Conservation (phyloP, 2,329 filamentous ascomycete species). For the Fusarium hainanense region DNA sequence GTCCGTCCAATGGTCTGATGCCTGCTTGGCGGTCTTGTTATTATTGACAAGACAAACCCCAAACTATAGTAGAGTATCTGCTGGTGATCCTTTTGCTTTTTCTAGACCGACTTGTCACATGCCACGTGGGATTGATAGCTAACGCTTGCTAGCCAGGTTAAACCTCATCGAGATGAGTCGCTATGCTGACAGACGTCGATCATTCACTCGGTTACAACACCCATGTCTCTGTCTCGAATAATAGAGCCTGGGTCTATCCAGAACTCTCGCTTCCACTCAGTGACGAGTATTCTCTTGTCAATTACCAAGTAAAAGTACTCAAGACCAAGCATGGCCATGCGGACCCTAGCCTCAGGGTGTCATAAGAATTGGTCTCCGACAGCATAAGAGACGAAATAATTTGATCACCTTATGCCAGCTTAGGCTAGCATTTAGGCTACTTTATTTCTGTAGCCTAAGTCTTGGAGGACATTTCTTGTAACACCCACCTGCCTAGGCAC, state of each 20-base stretch:
- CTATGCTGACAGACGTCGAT: not conserved
- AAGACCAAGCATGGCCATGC: not conserved
- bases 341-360: not conserved
- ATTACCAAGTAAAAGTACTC: not conserved
- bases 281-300: not conserved
- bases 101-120: conserved; percentile 31
- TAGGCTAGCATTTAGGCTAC: no score
- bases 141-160: conserved; percentile 28
- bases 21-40: not conserved
- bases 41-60: not conserved
- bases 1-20: not conserved
- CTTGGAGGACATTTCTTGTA: no score
- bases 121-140: conserved; percentile 43
- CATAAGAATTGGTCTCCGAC: no score
- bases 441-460: no score
- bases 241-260: not conserved
- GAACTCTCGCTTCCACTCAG: not conserved
- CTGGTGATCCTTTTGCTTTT: conserved; percentile 28
- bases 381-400: no score
- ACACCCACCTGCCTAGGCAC: not conserved
- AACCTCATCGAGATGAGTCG: conserved; percentile 2
- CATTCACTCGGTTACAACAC: not conserved
- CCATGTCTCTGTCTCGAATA: conserved; percentile 2
- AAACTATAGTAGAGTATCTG: conserved; percentile 1
- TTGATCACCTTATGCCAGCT: no score